Percentiles rank a stretch among this genome's conserved stretches.
phyloP scores from a whole-genome alignment of 148 eudicot genomes.

The Rhododendron williamsianum region DNA sequence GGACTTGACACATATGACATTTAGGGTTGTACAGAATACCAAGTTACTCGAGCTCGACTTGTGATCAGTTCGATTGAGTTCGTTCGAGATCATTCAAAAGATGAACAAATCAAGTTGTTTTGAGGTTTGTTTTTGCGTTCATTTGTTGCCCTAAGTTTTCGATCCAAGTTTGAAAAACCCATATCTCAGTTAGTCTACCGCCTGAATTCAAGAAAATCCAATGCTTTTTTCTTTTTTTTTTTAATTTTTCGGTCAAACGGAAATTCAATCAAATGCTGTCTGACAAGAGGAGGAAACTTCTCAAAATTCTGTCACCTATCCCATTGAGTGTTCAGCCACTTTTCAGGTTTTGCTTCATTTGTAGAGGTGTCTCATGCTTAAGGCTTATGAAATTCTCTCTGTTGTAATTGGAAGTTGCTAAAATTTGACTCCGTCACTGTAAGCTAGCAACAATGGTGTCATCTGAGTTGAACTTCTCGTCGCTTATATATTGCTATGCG shows the following conservation, averaged over 20 bases:
- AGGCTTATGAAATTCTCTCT: no score
- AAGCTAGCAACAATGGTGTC: no score
- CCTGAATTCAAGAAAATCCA: not conserved
- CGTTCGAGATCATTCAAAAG: not conserved
- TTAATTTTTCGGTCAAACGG: no score
- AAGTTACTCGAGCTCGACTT: not conserved
- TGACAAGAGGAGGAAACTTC: no score
- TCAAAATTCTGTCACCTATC: not conserved
- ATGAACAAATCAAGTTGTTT: not conserved
- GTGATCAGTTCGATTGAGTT: not conserved
- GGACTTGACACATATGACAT: not conserved
- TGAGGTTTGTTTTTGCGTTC: not conserved
- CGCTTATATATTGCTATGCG: not conserved
- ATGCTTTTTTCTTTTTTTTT: no score
- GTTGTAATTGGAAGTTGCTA: no score
- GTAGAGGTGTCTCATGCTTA: no score
- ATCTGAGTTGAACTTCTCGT: not conserved
- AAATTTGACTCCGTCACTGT: no score
- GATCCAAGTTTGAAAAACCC: not conserved
- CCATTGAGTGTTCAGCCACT: not conserved
- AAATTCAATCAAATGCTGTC: no score
- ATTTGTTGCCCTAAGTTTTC: not conserved
- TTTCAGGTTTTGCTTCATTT: no score
- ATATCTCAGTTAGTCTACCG: not conserved
- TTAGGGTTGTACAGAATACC: not conserved